phyloP scores from a whole-genome alignment of 202 grass and related monocot genomes.

The Digitaria exilis region DNA sequence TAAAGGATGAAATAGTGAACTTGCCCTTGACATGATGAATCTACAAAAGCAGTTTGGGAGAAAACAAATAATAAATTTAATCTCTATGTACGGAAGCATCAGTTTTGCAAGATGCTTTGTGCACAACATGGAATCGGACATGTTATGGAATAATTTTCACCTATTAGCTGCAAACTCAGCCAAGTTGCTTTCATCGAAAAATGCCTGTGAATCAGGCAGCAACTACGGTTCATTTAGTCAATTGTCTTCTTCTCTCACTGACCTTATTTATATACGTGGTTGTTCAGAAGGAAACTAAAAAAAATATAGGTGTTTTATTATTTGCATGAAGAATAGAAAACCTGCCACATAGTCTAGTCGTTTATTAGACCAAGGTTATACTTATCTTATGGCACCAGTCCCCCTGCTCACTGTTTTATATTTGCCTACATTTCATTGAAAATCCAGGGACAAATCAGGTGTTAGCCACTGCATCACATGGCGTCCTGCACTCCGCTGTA shows the following conservation, averaged over 20 bases:
- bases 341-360: not conserved
- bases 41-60: not conserved
- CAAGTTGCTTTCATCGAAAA: constrained; percentile 3
- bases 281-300: constrained; percentile 14
- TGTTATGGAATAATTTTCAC: constrained; percentile 1
- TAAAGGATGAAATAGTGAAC: not conserved
- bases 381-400: not conserved
- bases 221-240: not conserved
- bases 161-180: constrained; percentile 5
- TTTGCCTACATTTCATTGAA: not conserved
- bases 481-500: constrained; percentile 65
- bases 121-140: constrained; percentile 28
- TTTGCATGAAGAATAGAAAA: not conserved
- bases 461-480: constrained; percentile 89
- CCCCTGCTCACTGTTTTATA: not conserved
- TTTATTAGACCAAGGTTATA: not conserved
- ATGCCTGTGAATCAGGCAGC: not conserved
- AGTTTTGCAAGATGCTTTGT: constrained; percentile 24
- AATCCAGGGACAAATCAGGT: constrained; percentile 78
- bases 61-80: constrained; percentile 28
- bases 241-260: not conserved
- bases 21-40: not conserved
- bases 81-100: not conserved
- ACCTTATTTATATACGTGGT: not conserved
- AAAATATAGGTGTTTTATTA: not conserved